Evolutionary conservation across 2,329 filamentous ascomycete species (phyloP).

Genomic region (Fusarium pininemorale): DNA sequence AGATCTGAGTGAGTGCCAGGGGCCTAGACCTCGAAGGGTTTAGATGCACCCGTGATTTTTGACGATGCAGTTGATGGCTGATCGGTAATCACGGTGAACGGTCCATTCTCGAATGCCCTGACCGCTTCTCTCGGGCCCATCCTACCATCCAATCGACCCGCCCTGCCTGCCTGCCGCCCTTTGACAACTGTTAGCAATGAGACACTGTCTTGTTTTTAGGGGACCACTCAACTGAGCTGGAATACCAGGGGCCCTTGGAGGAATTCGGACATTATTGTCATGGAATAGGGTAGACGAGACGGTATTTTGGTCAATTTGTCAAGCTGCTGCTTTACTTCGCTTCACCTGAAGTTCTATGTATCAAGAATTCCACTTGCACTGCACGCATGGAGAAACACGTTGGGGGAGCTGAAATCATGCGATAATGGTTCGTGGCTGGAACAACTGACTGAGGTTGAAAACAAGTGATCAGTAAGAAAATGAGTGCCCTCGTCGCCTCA

Average conservation of each 20-base stretch:
- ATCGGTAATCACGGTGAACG: slow-evolving; percentile 33
- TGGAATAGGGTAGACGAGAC: slow-evolving; percentile 31
- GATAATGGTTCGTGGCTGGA: slow-evolving; percentile 14
- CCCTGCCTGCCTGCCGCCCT: background rate
- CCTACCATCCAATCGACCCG: slow-evolving; percentile 3
- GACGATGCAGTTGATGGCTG: slow-evolving; percentile 18
- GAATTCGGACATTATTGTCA: slow-evolving; percentile 12
- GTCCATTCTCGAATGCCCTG: slow-evolving; percentile 28
- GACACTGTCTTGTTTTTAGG: slow-evolving; percentile 27
- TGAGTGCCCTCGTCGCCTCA: background rate
- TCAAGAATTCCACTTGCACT: background rate
- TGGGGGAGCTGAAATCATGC: slow-evolving; percentile 8
- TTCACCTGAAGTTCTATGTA: background rate
- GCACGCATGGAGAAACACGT: slow-evolving; percentile 1
- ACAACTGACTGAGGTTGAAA: background rate
- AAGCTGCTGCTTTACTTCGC: background rate
- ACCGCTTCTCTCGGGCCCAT: slow-evolving; percentile 36
- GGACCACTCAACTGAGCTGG: slow-evolving; percentile 1
- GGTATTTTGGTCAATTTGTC: background rate
- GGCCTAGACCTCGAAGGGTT: background rate
- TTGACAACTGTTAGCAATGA: slow-evolving; percentile 37
- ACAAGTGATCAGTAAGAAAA: background rate
- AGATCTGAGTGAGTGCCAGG: slow-evolving; percentile 24
- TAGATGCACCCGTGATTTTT: slow-evolving; percentile 35
- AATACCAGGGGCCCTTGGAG: slow-evolving; percentile 9